Evolutionary conservation across 805 yeast species (phyloP).

Genomic region (Kodamaea neixiangensis): DNA sequence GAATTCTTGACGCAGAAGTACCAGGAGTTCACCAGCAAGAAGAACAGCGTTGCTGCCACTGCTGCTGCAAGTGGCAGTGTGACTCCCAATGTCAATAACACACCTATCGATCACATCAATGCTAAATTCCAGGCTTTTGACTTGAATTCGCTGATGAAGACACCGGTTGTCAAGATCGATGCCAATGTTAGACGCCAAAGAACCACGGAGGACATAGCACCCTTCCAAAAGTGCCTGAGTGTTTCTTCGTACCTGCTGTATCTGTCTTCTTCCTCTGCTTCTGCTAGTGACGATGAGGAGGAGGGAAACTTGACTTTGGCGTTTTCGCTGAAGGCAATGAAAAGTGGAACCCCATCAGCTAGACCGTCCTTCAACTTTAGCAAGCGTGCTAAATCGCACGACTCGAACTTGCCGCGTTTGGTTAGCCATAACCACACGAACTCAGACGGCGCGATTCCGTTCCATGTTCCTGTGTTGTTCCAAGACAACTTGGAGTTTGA

Average conservation of each 20-base stretch:
- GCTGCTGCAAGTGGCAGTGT: background rate
- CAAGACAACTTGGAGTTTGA: slow-evolving; percentile 32
- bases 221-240: slow-evolving; percentile 13
- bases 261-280: slow-evolving; percentile 14
- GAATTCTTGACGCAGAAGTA: slow-evolving; percentile 49
- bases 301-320: slow-evolving; percentile 47
- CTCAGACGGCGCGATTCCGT: slow-evolving; percentile 12
- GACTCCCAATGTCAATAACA: background rate
- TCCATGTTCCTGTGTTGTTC: slow-evolving; percentile 32
- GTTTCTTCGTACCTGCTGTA: slow-evolving; percentile 15
- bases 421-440: slow-evolving; percentile 14
- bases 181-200: slow-evolving; percentile 6
- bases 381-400: slow-evolving; percentile 43
- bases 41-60: background rate
- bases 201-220: slow-evolving; percentile 24
- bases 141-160: slow-evolving; percentile 38
- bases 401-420: slow-evolving; percentile 39
- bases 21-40: slow-evolving; percentile 29
- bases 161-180: slow-evolving; percentile 3
- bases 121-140: slow-evolving; percentile 40
- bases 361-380: slow-evolving; percentile 36
- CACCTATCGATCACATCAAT: slow-evolving; percentile 20
- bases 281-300: slow-evolving; percentile 39
- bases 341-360: slow-evolving; percentile 22
- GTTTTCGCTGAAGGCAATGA: slow-evolving; percentile 39